Conservation (phyloP, 306 rosid species). For the Glycyrrhiza uralensis region DNA sequence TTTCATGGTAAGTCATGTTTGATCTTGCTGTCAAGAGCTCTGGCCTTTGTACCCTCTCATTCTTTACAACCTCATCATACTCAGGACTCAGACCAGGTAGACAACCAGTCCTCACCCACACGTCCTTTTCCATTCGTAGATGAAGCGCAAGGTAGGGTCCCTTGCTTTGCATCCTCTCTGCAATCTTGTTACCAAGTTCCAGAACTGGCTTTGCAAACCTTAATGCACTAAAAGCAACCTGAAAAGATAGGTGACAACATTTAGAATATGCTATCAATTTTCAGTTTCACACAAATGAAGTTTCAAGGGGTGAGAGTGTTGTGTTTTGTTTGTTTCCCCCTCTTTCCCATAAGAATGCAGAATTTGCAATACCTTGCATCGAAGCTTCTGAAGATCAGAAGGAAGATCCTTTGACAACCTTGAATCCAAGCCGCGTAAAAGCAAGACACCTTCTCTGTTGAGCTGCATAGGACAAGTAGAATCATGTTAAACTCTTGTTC, state of each 20-base stretch:
- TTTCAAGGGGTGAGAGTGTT: neutral
- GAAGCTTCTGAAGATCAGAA: slow-evolving; percentile 91
- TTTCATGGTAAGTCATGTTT: slow-evolving; percentile 83
- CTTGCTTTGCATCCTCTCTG: slow-evolving; percentile 71
- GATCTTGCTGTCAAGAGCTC: slow-evolving; percentile 81
- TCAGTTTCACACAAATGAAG: neutral
- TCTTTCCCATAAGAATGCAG: neutral
- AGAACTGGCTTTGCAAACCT: slow-evolving; percentile 81
- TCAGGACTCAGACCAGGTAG: slow-evolving; percentile 76
- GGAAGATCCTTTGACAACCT: slow-evolving; percentile 94
- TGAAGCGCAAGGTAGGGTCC: slow-evolving; percentile 94
- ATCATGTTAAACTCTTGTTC: slow-evolving; percentile 23
- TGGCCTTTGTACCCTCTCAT: slow-evolving; percentile 62
- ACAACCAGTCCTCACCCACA: slow-evolving; percentile 99
- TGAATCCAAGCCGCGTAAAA: slow-evolving; percentile 86
- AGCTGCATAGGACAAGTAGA: slow-evolving; percentile 47
- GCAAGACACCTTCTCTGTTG: slow-evolving; percentile 88
- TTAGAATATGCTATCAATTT: slow-evolving; percentile 24
- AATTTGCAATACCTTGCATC: slow-evolving; percentile 73
- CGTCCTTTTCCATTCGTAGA: slow-evolving; percentile 94
- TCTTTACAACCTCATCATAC: slow-evolving; percentile 66
- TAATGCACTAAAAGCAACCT: slow-evolving; percentile 93
- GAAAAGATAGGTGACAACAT: slow-evolving; percentile 14
- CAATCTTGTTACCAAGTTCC: slow-evolving; percentile 75
- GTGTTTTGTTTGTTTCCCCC: neutral